These are phyloP conservation scores for Acer yangbiense DNA, from an alignment of 345 rosid genomes.

Conservation along the genomic window DNA sequence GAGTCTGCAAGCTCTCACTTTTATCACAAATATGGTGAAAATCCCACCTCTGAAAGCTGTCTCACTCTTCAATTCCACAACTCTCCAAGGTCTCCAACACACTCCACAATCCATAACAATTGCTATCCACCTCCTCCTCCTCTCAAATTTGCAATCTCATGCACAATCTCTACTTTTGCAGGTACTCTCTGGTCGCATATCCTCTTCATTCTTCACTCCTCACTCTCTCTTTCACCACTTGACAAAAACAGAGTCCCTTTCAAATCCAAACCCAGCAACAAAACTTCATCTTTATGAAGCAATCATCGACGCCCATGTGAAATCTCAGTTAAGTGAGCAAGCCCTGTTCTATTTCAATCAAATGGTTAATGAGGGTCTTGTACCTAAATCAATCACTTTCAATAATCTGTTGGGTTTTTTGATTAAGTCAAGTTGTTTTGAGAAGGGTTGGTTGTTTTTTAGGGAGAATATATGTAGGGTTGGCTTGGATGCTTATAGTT, in stretches of 20 bases:
- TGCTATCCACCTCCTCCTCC: constrained; percentile 44
- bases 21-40: constrained; percentile 50
- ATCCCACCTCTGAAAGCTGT: constrained; percentile 53
- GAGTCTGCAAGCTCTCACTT: constrained; percentile 26
- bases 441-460: constrained; percentile 49
- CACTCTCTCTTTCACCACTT: constrained; percentile 45
- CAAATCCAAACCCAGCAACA: constrained; percentile 8
- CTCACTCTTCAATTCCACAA: constrained; percentile 44
- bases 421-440: constrained; percentile 38
- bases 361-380: constrained; percentile 51
- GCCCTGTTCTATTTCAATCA: constrained; percentile 51
- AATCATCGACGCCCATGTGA: constrained; percentile 51
- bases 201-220: constrained; percentile 46
- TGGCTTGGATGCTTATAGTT: constrained; percentile 56
- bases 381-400: constrained; percentile 42
- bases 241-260: constrained; percentile 27
- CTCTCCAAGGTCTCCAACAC: constrained; percentile 44
- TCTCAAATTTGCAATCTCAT: constrained; percentile 36
- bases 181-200: constrained; percentile 46
- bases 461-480: constrained; percentile 34
- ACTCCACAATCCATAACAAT: constrained; percentile 51
- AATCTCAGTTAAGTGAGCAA: constrained; percentile 36
- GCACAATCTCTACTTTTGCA: constrained; percentile 56
- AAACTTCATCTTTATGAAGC: constrained; percentile 46
- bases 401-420: constrained; percentile 50